phyloP scores from a whole-genome alignment of 345 rosid species.

The Acer campestre region DNA sequence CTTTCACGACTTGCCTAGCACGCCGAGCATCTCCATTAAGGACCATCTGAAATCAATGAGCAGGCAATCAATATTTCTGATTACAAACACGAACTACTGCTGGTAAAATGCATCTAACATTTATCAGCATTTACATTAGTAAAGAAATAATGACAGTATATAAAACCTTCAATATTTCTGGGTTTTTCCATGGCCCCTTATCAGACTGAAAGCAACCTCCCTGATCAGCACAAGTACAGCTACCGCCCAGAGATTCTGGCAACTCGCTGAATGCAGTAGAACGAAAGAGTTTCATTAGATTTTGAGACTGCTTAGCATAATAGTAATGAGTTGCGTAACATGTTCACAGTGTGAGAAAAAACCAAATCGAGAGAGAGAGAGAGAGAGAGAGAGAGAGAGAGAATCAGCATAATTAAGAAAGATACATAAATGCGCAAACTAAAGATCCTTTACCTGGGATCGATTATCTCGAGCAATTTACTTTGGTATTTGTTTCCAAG shows the following conservation, averaged over 20 bases:
- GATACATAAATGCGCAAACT: not conserved
- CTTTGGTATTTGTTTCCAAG: constrained; percentile 87
- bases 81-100: not conserved
- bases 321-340: not conserved
- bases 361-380: not conserved
- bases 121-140: constrained; percentile 12
- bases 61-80: constrained; percentile 8
- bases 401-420: not conserved
- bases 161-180: constrained; percentile 71
- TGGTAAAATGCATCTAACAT: constrained; percentile 3
- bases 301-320: not conserved
- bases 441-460: constrained; percentile 57
- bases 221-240: constrained; percentile 76
- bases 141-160: constrained; percentile 5
- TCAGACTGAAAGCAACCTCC: constrained; percentile 98
- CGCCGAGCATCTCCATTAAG: constrained; percentile 74
- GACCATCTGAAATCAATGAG: constrained; percentile 65
- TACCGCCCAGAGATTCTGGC: constrained; percentile 92
- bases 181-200: constrained; percentile 99
- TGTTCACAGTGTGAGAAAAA: not conserved
- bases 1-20: constrained; percentile 90
- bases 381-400: not conserved
- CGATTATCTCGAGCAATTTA: constrained; percentile 90
- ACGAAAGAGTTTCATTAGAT: constrained; percentile 2
- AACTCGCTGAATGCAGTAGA: constrained; percentile 61